A percentile compares a stretch with the other conserved stretches of the same genome.
These are phyloP conservation scores for Xylaria sp. DNA, from an alignment of 495 filamentous ascomycete genomes.

Conservation along the genomic window DNA sequence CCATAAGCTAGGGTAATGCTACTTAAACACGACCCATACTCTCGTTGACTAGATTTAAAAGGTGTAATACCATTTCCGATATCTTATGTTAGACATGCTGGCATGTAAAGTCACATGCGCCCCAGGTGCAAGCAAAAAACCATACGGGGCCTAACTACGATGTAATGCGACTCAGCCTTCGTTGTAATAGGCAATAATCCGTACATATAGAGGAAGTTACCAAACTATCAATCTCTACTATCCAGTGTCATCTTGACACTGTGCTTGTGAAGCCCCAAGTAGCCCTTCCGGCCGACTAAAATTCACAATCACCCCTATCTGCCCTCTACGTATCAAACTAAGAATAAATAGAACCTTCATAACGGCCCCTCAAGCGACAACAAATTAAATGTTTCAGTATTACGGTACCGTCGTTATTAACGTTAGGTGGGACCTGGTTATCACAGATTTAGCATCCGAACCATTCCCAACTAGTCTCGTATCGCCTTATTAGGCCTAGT, in stretches of 20 bases:
- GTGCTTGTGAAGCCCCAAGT: background rate
- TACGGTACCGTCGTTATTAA: background rate
- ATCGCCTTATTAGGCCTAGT: slow-evolving; percentile 1
- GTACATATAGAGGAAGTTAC: background rate
- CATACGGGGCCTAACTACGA: too few relatives aligned
- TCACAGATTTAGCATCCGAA: background rate
- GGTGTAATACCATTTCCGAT: background rate
- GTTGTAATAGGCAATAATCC: background rate
- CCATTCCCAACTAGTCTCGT: slow-evolving; percentile 14
- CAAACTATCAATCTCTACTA: background rate
- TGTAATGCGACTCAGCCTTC: background rate
- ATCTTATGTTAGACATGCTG: background rate
- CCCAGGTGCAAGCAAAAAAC: background rate
- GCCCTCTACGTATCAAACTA: background rate
- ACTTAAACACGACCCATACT: background rate
- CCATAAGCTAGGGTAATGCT: background rate
- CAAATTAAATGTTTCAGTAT: background rate
- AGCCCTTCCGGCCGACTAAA: background rate
- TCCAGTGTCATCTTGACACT: background rate
- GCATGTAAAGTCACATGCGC: background rate
- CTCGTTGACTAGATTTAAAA: too few relatives aligned
- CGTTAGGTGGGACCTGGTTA: background rate
- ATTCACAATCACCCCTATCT: background rate
- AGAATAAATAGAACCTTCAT: background rate
- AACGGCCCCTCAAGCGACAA: background rate